Evolutionary conservation across 352 stramenopile species (phyloP).

Genomic region (Aphanomyces stellatus): DNA sequence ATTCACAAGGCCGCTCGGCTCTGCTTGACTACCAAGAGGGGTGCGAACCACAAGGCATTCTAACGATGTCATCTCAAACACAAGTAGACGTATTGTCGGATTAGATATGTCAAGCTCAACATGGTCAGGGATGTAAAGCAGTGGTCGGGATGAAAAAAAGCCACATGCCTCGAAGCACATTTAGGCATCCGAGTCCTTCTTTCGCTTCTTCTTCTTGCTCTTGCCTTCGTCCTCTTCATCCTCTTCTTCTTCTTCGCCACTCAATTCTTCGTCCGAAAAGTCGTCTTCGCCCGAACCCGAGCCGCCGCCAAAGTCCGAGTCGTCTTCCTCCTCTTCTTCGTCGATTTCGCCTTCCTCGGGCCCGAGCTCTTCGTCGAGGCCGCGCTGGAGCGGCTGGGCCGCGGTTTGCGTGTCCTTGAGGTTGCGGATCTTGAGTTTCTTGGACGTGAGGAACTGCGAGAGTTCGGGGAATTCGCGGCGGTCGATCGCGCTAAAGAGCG

Average conservation of each 20-base stretch:
- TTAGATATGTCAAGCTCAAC: no score
- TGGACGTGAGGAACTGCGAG: slow-evolving; percentile 92
- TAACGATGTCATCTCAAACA: no score
- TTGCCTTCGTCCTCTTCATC: slow-evolving; percentile 48
- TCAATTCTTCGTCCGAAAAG: slow-evolving; percentile 80
- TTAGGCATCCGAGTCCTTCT: slow-evolving; percentile 43
- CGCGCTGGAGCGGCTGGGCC: slow-evolving; percentile 43
- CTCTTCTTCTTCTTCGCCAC: slow-evolving; percentile 68
- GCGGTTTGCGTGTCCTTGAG: slow-evolving; percentile 78
- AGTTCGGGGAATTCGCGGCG: slow-evolving; percentile 91
- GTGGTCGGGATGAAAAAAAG: no score
- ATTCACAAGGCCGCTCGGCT: no score
- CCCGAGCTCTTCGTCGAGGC: slow-evolving; percentile 62
- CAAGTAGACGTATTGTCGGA: no score
- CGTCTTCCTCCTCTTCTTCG: slow-evolving; percentile 86
- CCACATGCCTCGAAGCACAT: no score
- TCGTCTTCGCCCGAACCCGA: slow-evolving; percentile 50
- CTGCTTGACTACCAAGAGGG: no score
- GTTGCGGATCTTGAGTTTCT: slow-evolving; percentile 91
- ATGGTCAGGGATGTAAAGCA: no score
- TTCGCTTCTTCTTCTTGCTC: slow-evolving; percentile 53
- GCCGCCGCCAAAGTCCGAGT: slow-evolving; percentile 90
- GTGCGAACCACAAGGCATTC: no score
- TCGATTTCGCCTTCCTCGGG: slow-evolving; percentile 84
- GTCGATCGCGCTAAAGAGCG: slow-evolving; percentile 95